Evolutionary conservation across 2,329 filamentous ascomycete species (phyloP), one percentile per base, ranked within the genome.

Genomic region (Neurospora crassa): DNA sequence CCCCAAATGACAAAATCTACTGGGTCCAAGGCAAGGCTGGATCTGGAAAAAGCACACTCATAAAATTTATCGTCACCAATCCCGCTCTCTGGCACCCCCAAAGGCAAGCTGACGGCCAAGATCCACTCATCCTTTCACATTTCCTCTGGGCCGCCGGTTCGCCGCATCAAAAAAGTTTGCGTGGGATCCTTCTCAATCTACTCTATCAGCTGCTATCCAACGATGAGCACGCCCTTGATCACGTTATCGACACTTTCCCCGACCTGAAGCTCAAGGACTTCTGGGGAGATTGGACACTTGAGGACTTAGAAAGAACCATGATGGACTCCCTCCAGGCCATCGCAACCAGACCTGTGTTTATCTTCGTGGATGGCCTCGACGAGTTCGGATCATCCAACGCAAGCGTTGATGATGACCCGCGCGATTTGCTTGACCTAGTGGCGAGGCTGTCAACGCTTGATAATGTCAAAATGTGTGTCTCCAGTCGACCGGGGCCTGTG

Each of bases 11-110:
- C 12, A 70, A 69, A 18, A 63, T 71, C 1, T 74, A 72, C 29
- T 72, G 73, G 71, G 53, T 72, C 41, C 72, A 71, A 14, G 73
- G 73, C 5, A 74, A 74, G 53, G 40, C 73, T 2, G 73, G 71
- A 1, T 72, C 73, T 11, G 73, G 73, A 0, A 74, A 74, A 42
- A 72, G 71, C 69, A 71, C 73, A 1, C 18, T 74, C n/a, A 47
- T 74, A 67, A 72, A 72, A 18, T 74, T 69, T 18, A 43, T 73
- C 20, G 63, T 45, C 16, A 10, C 12, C 0, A 70, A 70, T 14
- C 20, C 5, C n/a, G 1, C n/a, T 10, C 29, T 43, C 0, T 67
- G 67, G 68, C 11, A 42, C 34, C 1, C n/a, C 40, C 34, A 10
- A 45, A 34, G 45, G 40, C 16, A 20, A 16, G 6, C 24, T 41